Evolutionary conservation across 2,329 filamentous ascomycete genomes (phyloP).

Genomic region (Colletotrichum sp.): DNA sequence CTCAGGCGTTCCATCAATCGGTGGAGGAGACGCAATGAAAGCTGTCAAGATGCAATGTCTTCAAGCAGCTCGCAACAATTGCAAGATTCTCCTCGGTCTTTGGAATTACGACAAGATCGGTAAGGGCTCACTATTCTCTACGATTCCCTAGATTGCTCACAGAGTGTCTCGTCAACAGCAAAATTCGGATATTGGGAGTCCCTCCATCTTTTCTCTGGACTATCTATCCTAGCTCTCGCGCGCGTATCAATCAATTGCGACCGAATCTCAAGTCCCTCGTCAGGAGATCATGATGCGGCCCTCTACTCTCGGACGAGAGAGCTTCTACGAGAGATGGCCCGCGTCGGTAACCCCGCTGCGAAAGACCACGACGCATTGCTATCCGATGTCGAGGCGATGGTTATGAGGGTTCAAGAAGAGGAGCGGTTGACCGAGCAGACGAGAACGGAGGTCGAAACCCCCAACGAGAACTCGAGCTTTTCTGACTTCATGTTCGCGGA

Average conservation of each 20-base stretch:
- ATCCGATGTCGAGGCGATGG: conserved; percentile 20
- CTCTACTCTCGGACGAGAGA: conserved; percentile 11
- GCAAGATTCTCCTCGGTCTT: conserved; percentile 14
- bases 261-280: not conserved
- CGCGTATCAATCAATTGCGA: not conserved
- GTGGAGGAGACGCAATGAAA: not conserved
- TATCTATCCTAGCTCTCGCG: conserved; percentile 24
- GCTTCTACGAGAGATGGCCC: conserved; percentile 18
- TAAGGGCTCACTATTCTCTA: not conserved
- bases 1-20: not conserved
- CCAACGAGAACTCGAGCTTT: not conserved
- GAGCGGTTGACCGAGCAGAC: not conserved
- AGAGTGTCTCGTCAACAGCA: not conserved
- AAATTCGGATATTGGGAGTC: conserved; percentile 30
- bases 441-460: not conserved
- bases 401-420: not conserved
- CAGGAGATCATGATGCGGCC: not conserved
- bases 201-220: conserved; percentile 28
- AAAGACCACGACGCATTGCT: conserved; percentile 21
- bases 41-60: conserved; percentile 13
- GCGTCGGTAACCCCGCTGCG: conserved; percentile 14
- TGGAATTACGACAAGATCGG: conserved; percentile 17
- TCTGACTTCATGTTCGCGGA: not conserved
- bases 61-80: conserved; percentile 14
- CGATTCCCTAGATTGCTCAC: not conserved